Evolutionary conservation across 2,329 filamentous ascomycete species (phyloP), one percentile per base, ranked within the genome.

Genomic region (Trichoderma oligosporum): DNA sequence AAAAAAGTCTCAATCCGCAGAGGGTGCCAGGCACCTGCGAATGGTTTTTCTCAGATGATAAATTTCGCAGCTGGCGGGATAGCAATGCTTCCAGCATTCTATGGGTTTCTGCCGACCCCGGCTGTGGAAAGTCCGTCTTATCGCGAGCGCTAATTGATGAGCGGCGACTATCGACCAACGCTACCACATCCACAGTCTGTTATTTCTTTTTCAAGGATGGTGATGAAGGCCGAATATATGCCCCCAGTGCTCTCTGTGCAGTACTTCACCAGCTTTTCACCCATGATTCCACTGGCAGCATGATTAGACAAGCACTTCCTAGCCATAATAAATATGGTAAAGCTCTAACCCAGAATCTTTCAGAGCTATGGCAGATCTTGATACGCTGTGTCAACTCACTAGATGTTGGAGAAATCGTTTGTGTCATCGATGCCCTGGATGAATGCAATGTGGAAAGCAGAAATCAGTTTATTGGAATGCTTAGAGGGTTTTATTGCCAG

Each of bases 171-270:
- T 62, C 60, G 1, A 60, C 58, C 14, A 66, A 42, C n/a, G n/a
- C 44, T 0, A 61, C 60, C 7, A 62, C 62, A 0, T 59, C 65
- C 4, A 68, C 54, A 3, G 58, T 69, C 31, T 71, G 68, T 51
- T 66, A 72, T 48, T 71, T 71, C 62, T 73, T 73, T 56, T 73
- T 72, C 60, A 69, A 71, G 44, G 66, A 69, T 38, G 66, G 64
- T 14, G 61, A 63, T 9, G 56, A 65, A 20, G 51, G 58, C 8
- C 66, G 63, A 1, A 65, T 56, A 46, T 38, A 57, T 20, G 59
- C 59, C 11, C 18, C 39, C 1, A 49, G 61, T 52, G 67, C 68
- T 0, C 18, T 71, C 1, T 61, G 53, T 6, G 60, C 61, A 8
- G 57, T 71, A 7, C 59, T 71, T 4, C 65, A 69, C 39, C 65